phyloP scores from a whole-genome alignment of 371 early-diverging fungal genomes.

The Mucor saturninus region DNA sequence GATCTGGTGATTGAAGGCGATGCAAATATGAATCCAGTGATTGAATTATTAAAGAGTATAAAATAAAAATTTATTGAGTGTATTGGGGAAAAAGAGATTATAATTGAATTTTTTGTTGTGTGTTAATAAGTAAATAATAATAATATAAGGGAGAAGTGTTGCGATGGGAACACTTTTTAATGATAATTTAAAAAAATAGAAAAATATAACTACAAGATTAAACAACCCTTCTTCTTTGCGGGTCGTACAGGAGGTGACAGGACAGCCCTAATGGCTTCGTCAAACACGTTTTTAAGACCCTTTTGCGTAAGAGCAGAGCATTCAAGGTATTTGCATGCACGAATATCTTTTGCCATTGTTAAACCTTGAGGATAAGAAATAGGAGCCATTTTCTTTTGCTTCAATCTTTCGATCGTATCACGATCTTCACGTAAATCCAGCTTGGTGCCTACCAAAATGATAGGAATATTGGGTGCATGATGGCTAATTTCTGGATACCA shows the following conservation, averaged over 20 bases:
- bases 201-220: constrained; percentile 59
- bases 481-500: constrained; percentile 96
- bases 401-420: constrained; percentile 86
- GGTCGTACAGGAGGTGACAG: constrained; percentile 68
- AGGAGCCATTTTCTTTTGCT: constrained; percentile 88
- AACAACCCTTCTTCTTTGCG: constrained; percentile 70
- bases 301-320: constrained; percentile 99
- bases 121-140: neutral
- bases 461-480: constrained; percentile 94
- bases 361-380: constrained; percentile 89
- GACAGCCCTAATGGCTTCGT: constrained; percentile 97
- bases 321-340: constrained; percentile 94
- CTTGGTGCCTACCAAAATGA: constrained; percentile 98
- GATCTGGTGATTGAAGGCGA: constrained; percentile 77
- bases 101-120: too few species aligned
- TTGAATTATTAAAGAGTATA: constrained; percentile 39
- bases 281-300: constrained; percentile 97
- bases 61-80: constrained; percentile 8
- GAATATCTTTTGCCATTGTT: constrained; percentile 90
- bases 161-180: neutral
- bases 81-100: constrained; percentile 1
- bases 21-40: constrained; percentile 56
- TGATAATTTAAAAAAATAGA: neutral
- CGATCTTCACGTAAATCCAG: constrained; percentile 95
- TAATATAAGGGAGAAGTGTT: neutral